Conservation (phyloP, 805 yeast genomes). For the Cyberlindnera japonica region DNA sequence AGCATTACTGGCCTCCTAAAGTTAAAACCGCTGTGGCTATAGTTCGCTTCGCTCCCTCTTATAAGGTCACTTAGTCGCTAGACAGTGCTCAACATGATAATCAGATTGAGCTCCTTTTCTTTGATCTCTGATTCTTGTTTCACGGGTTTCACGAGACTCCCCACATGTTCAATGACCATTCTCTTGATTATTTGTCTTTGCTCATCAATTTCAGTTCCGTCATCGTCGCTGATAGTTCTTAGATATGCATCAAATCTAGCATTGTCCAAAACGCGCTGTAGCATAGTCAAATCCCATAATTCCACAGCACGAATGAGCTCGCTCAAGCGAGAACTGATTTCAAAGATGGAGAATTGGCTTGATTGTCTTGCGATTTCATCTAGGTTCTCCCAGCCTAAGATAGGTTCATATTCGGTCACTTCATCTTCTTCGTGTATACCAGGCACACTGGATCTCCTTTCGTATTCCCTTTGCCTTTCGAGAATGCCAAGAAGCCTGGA, state of each 20-base stretch:
- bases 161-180: conserved; percentile 4
- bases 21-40: too few relatives aligned
- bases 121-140: not conserved
- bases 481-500: not conserved
- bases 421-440: not conserved
- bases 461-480: not conserved
- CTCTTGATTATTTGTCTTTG: conserved; percentile 1
- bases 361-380: not conserved
- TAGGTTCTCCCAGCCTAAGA: conserved; percentile 5
- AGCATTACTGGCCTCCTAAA: too few relatives aligned
- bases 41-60: too few relatives aligned
- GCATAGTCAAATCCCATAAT: conserved; percentile 1
- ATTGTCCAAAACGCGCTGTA: conserved; percentile 1
- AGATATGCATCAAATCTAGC: conserved; percentile 1
- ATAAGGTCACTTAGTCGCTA: too few relatives aligned
- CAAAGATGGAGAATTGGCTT: not conserved
- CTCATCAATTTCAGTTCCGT: not conserved
- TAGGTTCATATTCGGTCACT: not conserved
- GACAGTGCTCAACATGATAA: not conserved
- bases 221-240: not conserved
- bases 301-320: conserved; percentile 1
- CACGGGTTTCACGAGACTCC: not conserved
- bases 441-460: not conserved
- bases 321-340: conserved; percentile 1
- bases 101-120: conserved; percentile 5